A percentile compares a stretch with the other conserved stretches of the same genome.
These are phyloP conservation scores for Colletotrichum phormii DNA, from an alignment of 2,329 filamentous ascomycete species.

Conservation along the genomic window DNA sequence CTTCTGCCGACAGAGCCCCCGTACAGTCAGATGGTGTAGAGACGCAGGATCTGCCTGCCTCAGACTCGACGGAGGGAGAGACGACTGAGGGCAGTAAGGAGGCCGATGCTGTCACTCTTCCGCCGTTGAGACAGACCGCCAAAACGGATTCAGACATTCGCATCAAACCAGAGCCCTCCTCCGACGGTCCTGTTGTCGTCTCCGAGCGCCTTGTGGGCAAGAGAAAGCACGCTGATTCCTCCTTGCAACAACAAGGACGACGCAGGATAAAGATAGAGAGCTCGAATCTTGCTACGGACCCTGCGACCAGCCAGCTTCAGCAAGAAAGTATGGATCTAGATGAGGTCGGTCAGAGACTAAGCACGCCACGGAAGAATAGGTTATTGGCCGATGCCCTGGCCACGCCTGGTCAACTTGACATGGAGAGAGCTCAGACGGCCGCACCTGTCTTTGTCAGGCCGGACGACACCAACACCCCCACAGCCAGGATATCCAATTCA, in stretches of 20 bases:
- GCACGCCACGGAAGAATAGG: slow-evolving; percentile 55
- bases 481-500: slow-evolving; percentile 36
- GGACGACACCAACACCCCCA: slow-evolving; percentile 33
- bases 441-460: slow-evolving; percentile 25
- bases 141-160: slow-evolving; percentile 4
- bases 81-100: slow-evolving; percentile 19
- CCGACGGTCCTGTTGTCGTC: slow-evolving; percentile 63
- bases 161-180: slow-evolving; percentile 65
- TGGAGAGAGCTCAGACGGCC: not conserved
- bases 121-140: slow-evolving; percentile 11
- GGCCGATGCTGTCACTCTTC: slow-evolving; percentile 15
- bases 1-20: not conserved
- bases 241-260: slow-evolving; percentile 38
- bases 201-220: slow-evolving; percentile 63
- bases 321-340: slow-evolving; percentile 73
- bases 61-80: slow-evolving; percentile 10
- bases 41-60: not conserved
- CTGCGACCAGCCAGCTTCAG: slow-evolving; percentile 41
- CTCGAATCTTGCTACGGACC: slow-evolving; percentile 43
- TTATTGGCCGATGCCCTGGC: not conserved
- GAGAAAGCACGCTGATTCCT: slow-evolving; percentile 49
- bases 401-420: not conserved
- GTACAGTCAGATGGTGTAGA: not conserved
- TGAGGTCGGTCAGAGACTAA: slow-evolving; percentile 55
- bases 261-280: slow-evolving; percentile 58